These are phyloP conservation scores for Debaryomycetaceae sp. DNA, from an alignment of 1,139 yeast genomes.

Conservation along the genomic window DNA sequence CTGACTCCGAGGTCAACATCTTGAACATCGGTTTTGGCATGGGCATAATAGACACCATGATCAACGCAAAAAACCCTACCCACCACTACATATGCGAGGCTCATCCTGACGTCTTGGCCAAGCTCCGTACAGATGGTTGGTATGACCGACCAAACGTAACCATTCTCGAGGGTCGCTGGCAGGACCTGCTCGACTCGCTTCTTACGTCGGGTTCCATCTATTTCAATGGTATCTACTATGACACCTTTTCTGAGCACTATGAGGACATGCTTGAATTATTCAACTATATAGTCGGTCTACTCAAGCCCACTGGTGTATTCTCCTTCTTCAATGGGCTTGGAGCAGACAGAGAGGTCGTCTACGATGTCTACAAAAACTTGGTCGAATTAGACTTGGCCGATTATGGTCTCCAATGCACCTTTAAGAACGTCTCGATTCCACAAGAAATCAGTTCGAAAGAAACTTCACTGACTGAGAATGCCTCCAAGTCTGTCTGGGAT, in stretches of 20 bases:
- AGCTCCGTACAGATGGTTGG: constrained; percentile 80
- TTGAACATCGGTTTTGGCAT: constrained; percentile 92
- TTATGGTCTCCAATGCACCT: constrained; percentile 68
- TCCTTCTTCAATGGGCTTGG: constrained; percentile 94
- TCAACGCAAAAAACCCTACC: constrained; percentile 57
- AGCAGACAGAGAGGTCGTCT: constrained; percentile 87
- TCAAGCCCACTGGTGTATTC: constrained; percentile 77
- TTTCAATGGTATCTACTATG: constrained; percentile 90
- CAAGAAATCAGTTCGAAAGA: constrained; percentile 23
- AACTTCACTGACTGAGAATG: constrained; percentile 21
- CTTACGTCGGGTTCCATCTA: constrained; percentile 61
- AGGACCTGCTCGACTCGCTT: constrained; percentile 66
- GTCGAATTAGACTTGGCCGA: constrained; percentile 77
- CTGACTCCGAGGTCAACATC: constrained; percentile 47
- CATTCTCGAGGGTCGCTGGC: constrained; percentile 88
- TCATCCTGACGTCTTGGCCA: constrained; percentile 81
- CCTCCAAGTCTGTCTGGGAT: constrained; percentile 51
- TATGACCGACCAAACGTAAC: constrained; percentile 68
- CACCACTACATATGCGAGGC: constrained; percentile 91
- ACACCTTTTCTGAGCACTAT: constrained; percentile 86
- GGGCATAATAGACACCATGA: constrained; percentile 88
- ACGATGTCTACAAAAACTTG: constrained; percentile 82
- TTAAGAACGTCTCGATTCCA: constrained; percentile 44
- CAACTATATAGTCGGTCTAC: constrained; percentile 75
- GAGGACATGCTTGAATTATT: constrained; percentile 82